Base-by-base conservation (phyloP, 2,329 filamentous ascomycete species). In the Talaromyces sp. region DNA sequence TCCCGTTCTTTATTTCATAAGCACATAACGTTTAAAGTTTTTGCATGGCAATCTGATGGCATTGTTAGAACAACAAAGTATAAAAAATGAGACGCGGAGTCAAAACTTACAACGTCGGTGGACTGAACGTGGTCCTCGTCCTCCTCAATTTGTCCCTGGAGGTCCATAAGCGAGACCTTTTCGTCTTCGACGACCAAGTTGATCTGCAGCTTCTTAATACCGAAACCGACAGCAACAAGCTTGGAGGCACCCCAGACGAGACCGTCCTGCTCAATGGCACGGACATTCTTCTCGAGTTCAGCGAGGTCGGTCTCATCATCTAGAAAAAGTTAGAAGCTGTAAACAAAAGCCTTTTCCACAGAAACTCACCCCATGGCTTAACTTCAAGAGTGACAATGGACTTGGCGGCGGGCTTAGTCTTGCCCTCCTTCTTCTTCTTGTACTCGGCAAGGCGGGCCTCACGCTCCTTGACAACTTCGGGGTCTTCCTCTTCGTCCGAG, bases 151-250 rank as follows among this genome's bases (percentile, higher is more conserved):
- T 90, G 73, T 75, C 91, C 87, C 84, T 96, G 86, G 69, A 99
- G 88, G 65, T 97, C 93, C 69, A 88, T 85, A 66, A 90, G 77
- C 68, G 90, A 92, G 75, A 99, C 79, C 86, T 97, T 97, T 68
- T 97, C 93, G 77, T 99, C 94, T 84, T 97, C 94, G 67, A 97
- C 83, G 70, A 97, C 92, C 69, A 97, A 80, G 88, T 91, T 97
- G 84, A 99, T 96, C 86, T 97, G 93, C 66, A 99, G 88, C 87
- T 97, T 97, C 85, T 90, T 94, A 84, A 99, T 95, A 84, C 94
- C 94, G 85, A 91, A 99, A 73, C 92, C 93, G 71, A 99, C 88
- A 67, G 92, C 78, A 57, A 96, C 88, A 67, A 96, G 83, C 84
- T 94, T 90, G 77, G 90, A 92, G 66, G 83, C 87, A 87, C 93